Evolutionary conservation across 441 rosid species (phyloP).

Genomic region (Capsella rubella): DNA sequence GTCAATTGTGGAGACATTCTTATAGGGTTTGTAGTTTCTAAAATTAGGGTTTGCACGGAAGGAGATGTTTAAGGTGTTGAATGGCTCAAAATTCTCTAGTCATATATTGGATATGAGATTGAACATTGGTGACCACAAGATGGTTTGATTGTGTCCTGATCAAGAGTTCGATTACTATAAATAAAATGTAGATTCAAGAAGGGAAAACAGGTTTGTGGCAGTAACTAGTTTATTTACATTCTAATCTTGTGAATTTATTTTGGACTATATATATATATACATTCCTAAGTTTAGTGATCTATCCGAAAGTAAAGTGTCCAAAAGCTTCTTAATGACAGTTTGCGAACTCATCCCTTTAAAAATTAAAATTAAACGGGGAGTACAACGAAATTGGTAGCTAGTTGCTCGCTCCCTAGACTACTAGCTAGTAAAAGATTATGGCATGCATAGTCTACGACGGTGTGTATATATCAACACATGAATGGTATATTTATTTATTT

Average conservation of each 20-base stretch:
- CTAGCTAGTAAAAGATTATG: background rate
- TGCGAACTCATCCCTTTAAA: background rate
- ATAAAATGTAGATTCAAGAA: background rate
- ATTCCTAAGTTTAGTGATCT: slow-evolving; percentile 3
- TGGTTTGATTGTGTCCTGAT: slow-evolving; percentile 28
- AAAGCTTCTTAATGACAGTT: background rate
- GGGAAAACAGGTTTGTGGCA: background rate
- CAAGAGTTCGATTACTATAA: slow-evolving; percentile 34
- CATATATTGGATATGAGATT: background rate
- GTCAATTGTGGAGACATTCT: slow-evolving; percentile 32
- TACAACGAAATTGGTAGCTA: background rate
- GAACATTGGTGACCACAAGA: slow-evolving; percentile 29
- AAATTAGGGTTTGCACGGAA: slow-evolving; percentile 35
- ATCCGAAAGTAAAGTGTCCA: slow-evolving; percentile 5
- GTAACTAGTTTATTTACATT: background rate
- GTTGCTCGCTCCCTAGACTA: no score
- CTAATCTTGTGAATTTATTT: background rate
- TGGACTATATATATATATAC: no score
- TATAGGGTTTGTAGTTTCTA: slow-evolving; percentile 42
- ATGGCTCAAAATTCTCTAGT: slow-evolving; percentile 5
- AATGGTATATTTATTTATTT: background rate
- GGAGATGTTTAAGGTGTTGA: slow-evolving; percentile 33
- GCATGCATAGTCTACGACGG: background rate
- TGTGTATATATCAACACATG: background rate
- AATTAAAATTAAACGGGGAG: background rate